Conservation (phyloP, 2,329 filamentous ascomycete species). For the Acephala macrosclerotiorum region DNA sequence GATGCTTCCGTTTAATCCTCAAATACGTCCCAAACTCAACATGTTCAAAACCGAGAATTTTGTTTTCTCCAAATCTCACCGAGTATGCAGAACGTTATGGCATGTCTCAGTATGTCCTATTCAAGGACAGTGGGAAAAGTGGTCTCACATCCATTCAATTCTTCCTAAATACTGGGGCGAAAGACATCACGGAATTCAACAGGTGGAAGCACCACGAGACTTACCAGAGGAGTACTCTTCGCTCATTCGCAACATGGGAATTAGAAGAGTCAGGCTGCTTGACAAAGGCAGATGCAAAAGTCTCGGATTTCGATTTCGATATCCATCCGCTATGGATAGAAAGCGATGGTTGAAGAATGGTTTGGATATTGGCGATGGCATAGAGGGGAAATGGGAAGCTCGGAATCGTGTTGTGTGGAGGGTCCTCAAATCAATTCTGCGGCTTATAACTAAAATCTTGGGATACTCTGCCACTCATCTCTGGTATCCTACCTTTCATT, state of each 20-base stretch:
- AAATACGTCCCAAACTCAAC: neutral
- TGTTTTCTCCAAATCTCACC: neutral
- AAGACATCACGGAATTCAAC: neutral
- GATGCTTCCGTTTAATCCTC: neutral
- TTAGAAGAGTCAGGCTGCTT: constrained; percentile 1
- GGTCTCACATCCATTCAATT: constrained; percentile 1
- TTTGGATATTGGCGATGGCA: neutral
- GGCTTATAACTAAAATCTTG: neutral
- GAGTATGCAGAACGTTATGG: neutral
- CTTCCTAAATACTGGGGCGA: neutral
- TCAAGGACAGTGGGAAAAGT: neutral
- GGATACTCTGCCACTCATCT: neutral
- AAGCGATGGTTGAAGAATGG: neutral
- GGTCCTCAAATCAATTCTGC: neutral
- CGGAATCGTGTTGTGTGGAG: neutral
- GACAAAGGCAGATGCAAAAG: neutral
- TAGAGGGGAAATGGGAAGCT: neutral
- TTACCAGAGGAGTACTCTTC: neutral
- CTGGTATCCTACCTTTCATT: neutral
- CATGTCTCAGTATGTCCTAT: neutral
- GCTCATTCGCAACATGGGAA: neutral
- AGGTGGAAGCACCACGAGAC: neutral
- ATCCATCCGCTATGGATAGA: neutral
- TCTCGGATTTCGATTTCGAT: neutral
- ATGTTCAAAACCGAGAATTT: neutral